A percentile compares a stretch with the other conserved stretches of the same genome.
Conservation (phyloP, 306 rosid genomes). For the Lathyrus aphaca region DNA sequence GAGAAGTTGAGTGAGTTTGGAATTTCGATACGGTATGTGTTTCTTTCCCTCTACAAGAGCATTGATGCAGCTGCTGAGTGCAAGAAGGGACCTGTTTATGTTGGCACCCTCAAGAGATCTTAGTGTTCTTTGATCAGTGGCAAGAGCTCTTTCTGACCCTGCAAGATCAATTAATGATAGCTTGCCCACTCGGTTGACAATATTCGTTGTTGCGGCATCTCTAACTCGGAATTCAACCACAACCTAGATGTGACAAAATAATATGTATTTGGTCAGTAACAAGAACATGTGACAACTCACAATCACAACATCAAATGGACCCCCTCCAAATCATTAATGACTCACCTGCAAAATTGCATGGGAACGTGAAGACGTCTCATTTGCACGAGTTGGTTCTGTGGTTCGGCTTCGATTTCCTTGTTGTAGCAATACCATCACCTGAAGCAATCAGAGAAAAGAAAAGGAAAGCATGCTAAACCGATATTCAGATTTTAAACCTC, state of each 20-base stretch:
- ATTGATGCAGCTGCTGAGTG: conserved; percentile 95
- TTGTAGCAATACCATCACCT: conserved; percentile 97
- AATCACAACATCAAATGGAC: not conserved
- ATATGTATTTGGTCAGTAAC: conserved; percentile 32
- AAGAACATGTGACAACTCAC: conserved; percentile 23
- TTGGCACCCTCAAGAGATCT: conserved; percentile 98
- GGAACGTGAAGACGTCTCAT: conserved; percentile 95
- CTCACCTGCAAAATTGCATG: conserved; percentile 96
- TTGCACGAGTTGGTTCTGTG: conserved; percentile 93
- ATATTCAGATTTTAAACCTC: conserved; percentile 27
- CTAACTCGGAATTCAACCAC: conserved; percentile 77
- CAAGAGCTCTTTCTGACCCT: conserved; percentile 98
- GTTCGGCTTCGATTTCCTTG: conserved; percentile 93
- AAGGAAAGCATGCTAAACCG: not conserved
- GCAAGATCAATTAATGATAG: conserved; percentile 96
- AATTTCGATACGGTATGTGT: conserved; percentile 88
- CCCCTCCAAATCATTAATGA: not conserved
- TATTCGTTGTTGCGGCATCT: conserved; percentile 74
- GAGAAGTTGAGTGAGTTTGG: conserved; percentile 95
- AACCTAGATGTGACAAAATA: conserved; percentile 57
- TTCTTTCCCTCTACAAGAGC: conserved; percentile 97
- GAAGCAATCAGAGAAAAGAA: conserved; percentile 40
- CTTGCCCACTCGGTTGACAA: conserved; percentile 77
- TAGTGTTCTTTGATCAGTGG: conserved; percentile 89
- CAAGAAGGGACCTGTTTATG: conserved; percentile 90